Evolutionary conservation across 257 asterid species (phyloP), one percentile per base, ranked within the genome.

Genomic region (Salvia miltiorrhiza): DNA sequence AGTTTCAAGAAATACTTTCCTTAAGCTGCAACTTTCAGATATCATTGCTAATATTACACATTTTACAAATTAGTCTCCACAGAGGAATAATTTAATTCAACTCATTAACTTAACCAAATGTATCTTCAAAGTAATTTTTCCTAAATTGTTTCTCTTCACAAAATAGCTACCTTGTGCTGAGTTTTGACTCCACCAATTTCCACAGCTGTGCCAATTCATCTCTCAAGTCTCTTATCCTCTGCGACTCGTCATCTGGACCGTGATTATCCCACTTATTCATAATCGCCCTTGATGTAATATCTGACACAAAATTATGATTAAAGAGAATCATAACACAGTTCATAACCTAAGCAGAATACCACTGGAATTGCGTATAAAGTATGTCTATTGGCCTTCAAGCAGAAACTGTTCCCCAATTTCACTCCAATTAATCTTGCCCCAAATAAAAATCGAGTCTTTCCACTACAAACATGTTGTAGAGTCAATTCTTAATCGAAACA

Each of bases 181-280:
- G 14, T 72, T 68, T 77, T 5, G 95, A 76, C 71, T 91, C 96
- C 77, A 85, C 87, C 77, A 77, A 58, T 62, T 73, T 82, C 76
- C 76, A 70, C 44, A 94, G 83, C 65, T 85, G 83, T 16, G 78
- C 35, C 75, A 89, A 73, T 65, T 86, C 87, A 77, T 87, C 93
- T 75, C 93, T 87, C 53, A 85, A 63, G 64, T 58, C 79, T 67
- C 78, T 78, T 6, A 73, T 79, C 59, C 82, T 79, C 70, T 80
- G 89, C 20, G 72, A 66, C 73, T 86, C 95, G 3, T 82, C 86
- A 56, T 84, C 84, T 5, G 69, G 75, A 49, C 80, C 65, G 63
- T 44, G 61, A 40, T 78, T 75, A 19, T 82, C 80, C 57, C 65
- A 78, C 69, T 66, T 85, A 47, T 28, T 49, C 44, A 48, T 68